phyloP scores from a whole-genome alignment of 2,329 filamentous ascomycete species.

The Leptographium lundbergii region DNA sequence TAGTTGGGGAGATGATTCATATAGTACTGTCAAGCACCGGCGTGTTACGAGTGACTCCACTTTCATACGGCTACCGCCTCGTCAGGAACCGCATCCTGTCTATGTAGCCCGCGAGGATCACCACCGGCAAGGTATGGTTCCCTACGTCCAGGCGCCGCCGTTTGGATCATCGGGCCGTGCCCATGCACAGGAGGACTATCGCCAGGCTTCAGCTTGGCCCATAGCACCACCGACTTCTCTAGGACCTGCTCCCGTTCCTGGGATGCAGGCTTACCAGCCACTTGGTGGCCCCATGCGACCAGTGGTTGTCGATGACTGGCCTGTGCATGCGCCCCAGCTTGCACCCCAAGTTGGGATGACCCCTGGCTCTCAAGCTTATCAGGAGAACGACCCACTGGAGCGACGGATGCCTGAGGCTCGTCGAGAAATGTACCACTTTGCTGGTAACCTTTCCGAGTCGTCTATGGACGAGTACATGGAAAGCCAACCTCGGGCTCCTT shows the following conservation, averaged over 20 bases:
- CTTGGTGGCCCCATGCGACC: not conserved
- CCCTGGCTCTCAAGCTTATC: not conserved
- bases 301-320: not conserved
- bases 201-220: not conserved
- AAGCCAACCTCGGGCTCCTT: not conserved
- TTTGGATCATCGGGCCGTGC: not conserved
- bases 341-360: not conserved
- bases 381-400: not conserved
- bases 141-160: not conserved
- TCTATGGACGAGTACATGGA: not conserved
- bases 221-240: not conserved
- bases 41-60: not conserved
- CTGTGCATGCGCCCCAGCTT: not conserved
- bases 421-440: not conserved
- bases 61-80: not conserved
- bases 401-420: not conserved
- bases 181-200: not conserved
- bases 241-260: not conserved
- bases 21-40: not conserved
- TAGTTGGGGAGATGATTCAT: not conserved
- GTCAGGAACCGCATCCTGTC: not conserved
- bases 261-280: not conserved
- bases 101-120: not conserved
- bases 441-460: not conserved
- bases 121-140: not conserved